Percentiles rank a stretch among this genome's conserved stretches.
Conservation (phyloP, 2,329 filamentous ascomycete genomes). For the Dactylellina sp. region DNA sequence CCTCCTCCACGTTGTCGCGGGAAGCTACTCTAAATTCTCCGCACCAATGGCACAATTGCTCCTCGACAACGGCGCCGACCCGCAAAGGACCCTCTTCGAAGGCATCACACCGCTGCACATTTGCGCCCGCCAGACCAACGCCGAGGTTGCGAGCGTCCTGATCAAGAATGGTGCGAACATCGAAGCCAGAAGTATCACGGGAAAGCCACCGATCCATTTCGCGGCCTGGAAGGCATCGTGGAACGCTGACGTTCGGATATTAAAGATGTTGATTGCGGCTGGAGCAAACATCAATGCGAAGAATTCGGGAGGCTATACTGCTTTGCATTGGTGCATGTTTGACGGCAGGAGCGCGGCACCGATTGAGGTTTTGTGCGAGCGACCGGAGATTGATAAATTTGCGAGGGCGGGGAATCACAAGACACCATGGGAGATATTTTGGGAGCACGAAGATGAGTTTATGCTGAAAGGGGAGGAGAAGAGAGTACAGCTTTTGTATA, state of each 20-base stretch:
- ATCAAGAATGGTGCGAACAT: constrained; percentile 53
- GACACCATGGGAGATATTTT: constrained; percentile 56
- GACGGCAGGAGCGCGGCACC: constrained; percentile 52
- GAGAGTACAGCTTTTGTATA: constrained; percentile 52
- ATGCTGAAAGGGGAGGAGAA: constrained; percentile 49
- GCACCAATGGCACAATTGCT: constrained; percentile 52
- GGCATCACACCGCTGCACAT: constrained; percentile 53
- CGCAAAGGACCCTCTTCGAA: constrained; percentile 50
- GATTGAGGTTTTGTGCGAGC: constrained; percentile 38
- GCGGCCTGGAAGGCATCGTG: constrained; percentile 55
- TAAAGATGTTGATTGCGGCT: constrained; percentile 50
- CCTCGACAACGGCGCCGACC: constrained; percentile 44
- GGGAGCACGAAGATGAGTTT: constrained; percentile 53
- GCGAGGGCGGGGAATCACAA: constrained; percentile 51
- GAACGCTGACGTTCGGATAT: constrained; percentile 51
- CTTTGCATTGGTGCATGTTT: constrained; percentile 56
- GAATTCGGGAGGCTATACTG: constrained; percentile 50
- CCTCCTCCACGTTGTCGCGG: constrained; percentile 47
- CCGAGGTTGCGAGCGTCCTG: constrained; percentile 45
- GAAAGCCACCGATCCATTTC: constrained; percentile 54
- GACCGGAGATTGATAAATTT: constrained; percentile 49
- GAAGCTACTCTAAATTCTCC: constrained; percentile 48
- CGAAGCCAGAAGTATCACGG: constrained; percentile 51
- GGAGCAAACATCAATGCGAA: constrained; percentile 55
- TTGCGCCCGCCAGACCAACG: constrained; percentile 53